Percentiles rank a stretch among this genome's conserved stretches.
These are phyloP conservation scores for Lentinus tigrinus DNA, from an alignment of 768 basidiomycete genomes.

Conservation along the genomic window DNA sequence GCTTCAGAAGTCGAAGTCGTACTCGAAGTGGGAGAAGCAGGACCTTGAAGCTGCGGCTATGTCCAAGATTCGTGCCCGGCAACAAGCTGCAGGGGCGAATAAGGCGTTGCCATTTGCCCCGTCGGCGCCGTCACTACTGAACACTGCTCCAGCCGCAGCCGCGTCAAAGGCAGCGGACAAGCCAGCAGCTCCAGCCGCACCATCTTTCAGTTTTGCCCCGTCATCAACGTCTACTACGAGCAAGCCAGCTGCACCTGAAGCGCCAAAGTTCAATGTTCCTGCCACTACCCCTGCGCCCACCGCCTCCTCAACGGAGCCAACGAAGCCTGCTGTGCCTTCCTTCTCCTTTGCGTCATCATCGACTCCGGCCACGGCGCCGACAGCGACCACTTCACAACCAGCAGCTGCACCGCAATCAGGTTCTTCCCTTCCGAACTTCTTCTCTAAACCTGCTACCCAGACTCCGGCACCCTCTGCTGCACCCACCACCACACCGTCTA, in stretches of 20 bases:
- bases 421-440: conserved; percentile 29
- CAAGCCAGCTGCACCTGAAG: conserved; percentile 20
- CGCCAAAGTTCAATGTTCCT: neutral
- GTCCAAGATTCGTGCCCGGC: conserved; percentile 61
- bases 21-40: conserved; percentile 86
- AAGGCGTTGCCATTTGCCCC: conserved; percentile 1
- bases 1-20: conserved; percentile 41
- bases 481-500: conserved; percentile 4
- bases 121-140: neutral
- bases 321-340: conserved; percentile 9
- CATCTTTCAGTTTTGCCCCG: conserved; percentile 6
- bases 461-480: conserved; percentile 1
- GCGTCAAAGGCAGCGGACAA: neutral
- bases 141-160: neutral
- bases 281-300: conserved; percentile 7
- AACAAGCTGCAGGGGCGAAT: conserved; percentile 18
- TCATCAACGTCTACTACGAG: conserved; percentile 17
- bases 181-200: neutral
- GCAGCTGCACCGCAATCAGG: neutral
- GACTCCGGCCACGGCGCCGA: conserved; percentile 14
- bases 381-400: neutral
- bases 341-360: conserved; percentile 2
- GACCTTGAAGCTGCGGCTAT: conserved; percentile 80
- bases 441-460: conserved; percentile 27
- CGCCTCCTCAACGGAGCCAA: conserved; percentile 3